phyloP scores from a whole-genome alignment of 2,329 filamentous ascomycete species.

The Botrytis pseudocinerea region DNA sequence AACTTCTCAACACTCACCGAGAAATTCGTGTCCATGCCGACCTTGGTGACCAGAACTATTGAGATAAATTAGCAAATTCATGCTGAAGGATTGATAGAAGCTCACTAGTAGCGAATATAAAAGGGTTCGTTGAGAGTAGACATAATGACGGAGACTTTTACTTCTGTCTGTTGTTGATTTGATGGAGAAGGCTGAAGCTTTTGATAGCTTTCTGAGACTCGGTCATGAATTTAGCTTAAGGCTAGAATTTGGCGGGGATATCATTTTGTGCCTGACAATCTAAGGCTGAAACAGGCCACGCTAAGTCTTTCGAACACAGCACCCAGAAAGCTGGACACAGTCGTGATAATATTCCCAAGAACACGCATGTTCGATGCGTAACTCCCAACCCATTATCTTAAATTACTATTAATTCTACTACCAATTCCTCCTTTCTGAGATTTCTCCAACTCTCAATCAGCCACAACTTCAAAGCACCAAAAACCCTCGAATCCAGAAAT shows the following conservation, averaged over 20 bases:
- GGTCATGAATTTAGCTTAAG: conserved; percentile 1
- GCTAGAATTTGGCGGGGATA: conserved; percentile 18
- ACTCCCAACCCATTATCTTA: conserved; percentile 28
- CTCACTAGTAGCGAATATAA: conserved; percentile 97
- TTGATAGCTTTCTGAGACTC: conserved; percentile 7
- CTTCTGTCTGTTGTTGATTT: conserved; percentile 14
- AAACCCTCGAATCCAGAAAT: conserved; percentile 27
- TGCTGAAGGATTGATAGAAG: background rate
- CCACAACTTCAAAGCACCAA: conserved; percentile 25
- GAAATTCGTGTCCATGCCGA: conserved; percentile 95
- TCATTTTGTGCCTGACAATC: conserved; percentile 11
- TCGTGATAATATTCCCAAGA: conserved; percentile 22
- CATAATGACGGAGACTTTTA: conserved; percentile 31
- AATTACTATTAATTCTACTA: conserved; percentile 29
- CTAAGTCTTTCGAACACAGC: conserved; percentile 25
- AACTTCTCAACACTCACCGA: conserved; percentile 59
- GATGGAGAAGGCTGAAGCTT: conserved; percentile 33
- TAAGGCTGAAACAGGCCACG: conserved; percentile 24
- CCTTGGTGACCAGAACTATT: conserved; percentile 92
- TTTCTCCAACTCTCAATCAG: conserved; percentile 26
- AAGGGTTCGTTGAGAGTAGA: conserved; percentile 67
- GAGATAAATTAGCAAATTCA: conserved; percentile 27
- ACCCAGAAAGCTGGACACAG: conserved; percentile 25
- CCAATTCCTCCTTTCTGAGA: conserved; percentile 20
- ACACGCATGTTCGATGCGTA: conserved; percentile 32